Evolutionary conservation across 2,329 filamentous ascomycete genomes (phyloP).

Genomic region (Onygenales sp.): DNA sequence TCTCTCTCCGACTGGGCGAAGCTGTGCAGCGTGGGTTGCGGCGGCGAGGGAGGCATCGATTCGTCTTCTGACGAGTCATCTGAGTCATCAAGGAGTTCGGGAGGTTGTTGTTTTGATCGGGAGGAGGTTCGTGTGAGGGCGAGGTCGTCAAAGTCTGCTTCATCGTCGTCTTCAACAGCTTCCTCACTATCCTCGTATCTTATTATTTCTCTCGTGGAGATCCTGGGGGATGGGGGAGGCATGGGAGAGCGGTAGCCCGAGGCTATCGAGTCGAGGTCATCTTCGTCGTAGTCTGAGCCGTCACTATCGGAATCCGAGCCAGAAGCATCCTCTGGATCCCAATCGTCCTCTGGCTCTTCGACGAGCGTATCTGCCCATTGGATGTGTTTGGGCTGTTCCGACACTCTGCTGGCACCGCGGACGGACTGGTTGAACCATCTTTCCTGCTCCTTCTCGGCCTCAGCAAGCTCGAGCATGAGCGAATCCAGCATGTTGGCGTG

Average conservation of each 20-base stretch:
- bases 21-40: slow-evolving; percentile 44
- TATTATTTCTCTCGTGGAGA: slow-evolving; percentile 12
- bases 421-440: slow-evolving; percentile 97
- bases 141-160: slow-evolving; percentile 54
- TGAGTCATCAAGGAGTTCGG: slow-evolving; percentile 62
- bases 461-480: slow-evolving; percentile 82
- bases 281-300: slow-evolving; percentile 22
- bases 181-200: slow-evolving; percentile 32
- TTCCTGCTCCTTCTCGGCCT: slow-evolving; percentile 92
- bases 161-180: slow-evolving; percentile 44
- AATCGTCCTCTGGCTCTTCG: slow-evolving; percentile 65
- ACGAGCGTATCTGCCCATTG: slow-evolving; percentile 77
- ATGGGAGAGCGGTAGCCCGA: slow-evolving; percentile 16
- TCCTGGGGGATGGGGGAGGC: slow-evolving; percentile 11
- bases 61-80: slow-evolving; percentile 60
- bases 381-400: slow-evolving; percentile 56
- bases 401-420: slow-evolving; percentile 49
- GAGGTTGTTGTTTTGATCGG: slow-evolving; percentile 48
- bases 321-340: slow-evolving; percentile 53
- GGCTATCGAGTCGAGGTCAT: slow-evolving; percentile 1
- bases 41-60: slow-evolving; percentile 61
- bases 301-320: slow-evolving; percentile 44
- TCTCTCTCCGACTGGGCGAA: slow-evolving; percentile 51
- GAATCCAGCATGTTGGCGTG: slow-evolving; percentile 97
- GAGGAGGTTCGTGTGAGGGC: slow-evolving; percentile 60